Conservation (phyloP, 2,329 filamentous ascomycete species). For the Aspergillus sp. region DNA sequence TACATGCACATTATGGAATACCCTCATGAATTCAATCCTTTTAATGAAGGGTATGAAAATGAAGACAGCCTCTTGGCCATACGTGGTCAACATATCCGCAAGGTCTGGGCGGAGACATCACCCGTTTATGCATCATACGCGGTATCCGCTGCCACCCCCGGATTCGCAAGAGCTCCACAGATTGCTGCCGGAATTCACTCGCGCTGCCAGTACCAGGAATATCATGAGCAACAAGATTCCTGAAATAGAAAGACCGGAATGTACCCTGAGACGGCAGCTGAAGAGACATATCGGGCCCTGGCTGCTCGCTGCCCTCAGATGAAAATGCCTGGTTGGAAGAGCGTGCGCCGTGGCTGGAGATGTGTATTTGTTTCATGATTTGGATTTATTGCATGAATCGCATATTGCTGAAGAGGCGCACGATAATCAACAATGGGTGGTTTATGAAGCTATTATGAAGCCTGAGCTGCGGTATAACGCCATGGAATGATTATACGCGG, state of each 20-base stretch:
- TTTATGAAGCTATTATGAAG: slow-evolving; percentile 11
- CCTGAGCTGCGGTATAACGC: slow-evolving; percentile 4
- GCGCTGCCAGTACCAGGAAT: slow-evolving; percentile 7
- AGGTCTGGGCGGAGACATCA: neutral
- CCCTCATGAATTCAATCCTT: neutral
- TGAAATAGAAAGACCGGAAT: slow-evolving; percentile 15
- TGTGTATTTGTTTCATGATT: slow-evolving; percentile 11
- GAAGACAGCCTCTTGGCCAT: neutral
- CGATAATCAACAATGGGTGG: slow-evolving; percentile 5
- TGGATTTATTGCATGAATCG: slow-evolving; percentile 13
- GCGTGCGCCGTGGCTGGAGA: slow-evolving; percentile 16
- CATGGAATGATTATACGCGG: slow-evolving; percentile 14
- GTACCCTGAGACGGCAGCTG: slow-evolving; percentile 31
- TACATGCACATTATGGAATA: neutral
- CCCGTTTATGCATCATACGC: slow-evolving; percentile 1
- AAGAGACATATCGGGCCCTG: slow-evolving; percentile 33
- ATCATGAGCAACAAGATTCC: slow-evolving; percentile 18
- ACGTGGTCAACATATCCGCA: neutral
- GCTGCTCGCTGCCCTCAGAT: slow-evolving; percentile 21
- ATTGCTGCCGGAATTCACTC: slow-evolving; percentile 10
- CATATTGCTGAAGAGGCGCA: slow-evolving; percentile 16
- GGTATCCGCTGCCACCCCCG: slow-evolving; percentile 4
- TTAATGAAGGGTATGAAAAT: neutral
- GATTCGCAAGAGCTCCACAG: slow-evolving; percentile 4
- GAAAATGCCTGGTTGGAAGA: slow-evolving; percentile 19